Conservation (phyloP, 108 stramenopile species). For the Cyclostephanos invisitatus region DNA sequence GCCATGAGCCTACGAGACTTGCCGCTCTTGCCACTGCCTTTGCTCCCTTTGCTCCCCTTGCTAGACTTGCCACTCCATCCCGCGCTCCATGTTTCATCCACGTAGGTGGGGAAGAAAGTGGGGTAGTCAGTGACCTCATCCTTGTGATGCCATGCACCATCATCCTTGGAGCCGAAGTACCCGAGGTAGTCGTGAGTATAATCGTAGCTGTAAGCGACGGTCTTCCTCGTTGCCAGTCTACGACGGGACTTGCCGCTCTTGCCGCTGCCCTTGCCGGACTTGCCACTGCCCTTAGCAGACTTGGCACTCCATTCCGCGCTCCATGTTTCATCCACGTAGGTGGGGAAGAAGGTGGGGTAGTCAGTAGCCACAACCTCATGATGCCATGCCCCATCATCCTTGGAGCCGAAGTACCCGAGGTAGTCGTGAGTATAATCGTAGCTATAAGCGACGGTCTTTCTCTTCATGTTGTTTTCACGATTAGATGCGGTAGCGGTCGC, state of each 20-base stretch:
- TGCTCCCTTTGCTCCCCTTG: too few species aligned
- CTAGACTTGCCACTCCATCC: background rate
- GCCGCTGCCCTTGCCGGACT: background rate
- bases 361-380: background rate
- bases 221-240: background rate
- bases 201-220: background rate
- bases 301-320: background rate
- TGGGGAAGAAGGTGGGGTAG: background rate
- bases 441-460: background rate
- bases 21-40: slow-evolving; percentile 6
- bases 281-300: background rate
- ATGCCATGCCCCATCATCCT: background rate
- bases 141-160: too few species aligned
- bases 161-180: background rate
- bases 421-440: background rate
- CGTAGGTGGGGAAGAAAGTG: too few species aligned
- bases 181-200: background rate
- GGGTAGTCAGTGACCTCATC: too few species aligned
- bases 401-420: background rate
- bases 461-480: background rate
- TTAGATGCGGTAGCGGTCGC: too few species aligned
- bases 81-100: too few species aligned
- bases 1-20: background rate
- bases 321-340: background rate
- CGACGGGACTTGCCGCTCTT: background rate